Percentiles rank a stretch among this genome's conserved stretches.
Evolutionary conservation across 2,329 filamentous ascomycete genomes (phyloP).

Genomic region (Colletotrichum navitas): DNA sequence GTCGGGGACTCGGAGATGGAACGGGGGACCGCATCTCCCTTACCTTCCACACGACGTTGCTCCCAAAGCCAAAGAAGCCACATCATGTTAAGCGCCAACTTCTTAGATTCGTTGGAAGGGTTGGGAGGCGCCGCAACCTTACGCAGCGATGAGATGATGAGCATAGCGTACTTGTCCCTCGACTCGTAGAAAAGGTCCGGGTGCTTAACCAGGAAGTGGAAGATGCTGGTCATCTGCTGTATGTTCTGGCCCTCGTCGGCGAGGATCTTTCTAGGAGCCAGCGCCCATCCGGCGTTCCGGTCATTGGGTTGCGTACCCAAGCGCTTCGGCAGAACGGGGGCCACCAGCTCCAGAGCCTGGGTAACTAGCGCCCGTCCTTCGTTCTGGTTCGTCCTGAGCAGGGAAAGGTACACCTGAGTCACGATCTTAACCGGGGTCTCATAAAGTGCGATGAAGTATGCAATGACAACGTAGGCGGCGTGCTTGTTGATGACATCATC

Average conservation of each 20-base stretch:
- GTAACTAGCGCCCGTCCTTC: constrained; percentile 93
- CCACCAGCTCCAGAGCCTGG: constrained; percentile 91
- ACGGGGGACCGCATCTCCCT: constrained; percentile 54
- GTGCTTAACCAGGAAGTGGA: constrained; percentile 94
- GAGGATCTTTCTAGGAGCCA: constrained; percentile 89
- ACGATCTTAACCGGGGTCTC: constrained; percentile 97
- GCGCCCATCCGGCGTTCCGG: constrained; percentile 86
- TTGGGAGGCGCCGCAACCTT: constrained; percentile 89
- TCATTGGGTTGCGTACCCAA: constrained; percentile 77
- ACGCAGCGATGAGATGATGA: constrained; percentile 88
- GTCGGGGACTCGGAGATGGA: constrained; percentile 77
- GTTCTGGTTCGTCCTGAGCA: constrained; percentile 93
- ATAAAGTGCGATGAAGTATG: constrained; percentile 97
- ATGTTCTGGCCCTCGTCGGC: constrained; percentile 95
- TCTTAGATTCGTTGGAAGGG: constrained; percentile 91
- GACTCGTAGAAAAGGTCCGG: constrained; percentile 95
- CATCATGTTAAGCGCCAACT: constrained; percentile 90
- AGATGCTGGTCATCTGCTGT: constrained; percentile 96
- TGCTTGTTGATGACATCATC: constrained; percentile 99
- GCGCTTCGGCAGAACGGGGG: constrained; percentile 91
- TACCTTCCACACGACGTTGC: constrained; percentile 79
- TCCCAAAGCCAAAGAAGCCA: constrained; percentile 95
- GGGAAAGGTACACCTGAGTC: constrained; percentile 91
- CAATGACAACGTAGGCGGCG: constrained; percentile 95
- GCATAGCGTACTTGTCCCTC: constrained; percentile 87